Conservation (phyloP, 371 early-diverging fungal species). For the Batrachochytrium dendrobatidis region DNA sequence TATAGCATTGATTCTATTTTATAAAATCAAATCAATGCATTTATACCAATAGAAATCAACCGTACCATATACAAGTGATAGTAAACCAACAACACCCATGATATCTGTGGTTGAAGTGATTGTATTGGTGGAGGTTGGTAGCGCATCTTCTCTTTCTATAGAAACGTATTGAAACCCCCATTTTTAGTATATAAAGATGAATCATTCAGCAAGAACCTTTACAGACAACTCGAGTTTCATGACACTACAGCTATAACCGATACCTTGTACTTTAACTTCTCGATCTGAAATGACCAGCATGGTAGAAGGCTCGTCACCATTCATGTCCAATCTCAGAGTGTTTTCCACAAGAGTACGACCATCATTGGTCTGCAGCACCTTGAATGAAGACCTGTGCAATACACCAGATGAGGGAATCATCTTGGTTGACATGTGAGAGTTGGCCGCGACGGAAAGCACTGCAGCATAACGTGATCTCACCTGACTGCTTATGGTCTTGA, state of each 20-base stretch:
- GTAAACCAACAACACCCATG: conserved; percentile 14
- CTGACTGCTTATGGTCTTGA: too few relatives aligned
- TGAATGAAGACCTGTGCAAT: too few relatives aligned
- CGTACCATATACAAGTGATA: conserved; percentile 9
- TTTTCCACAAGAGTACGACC: conserved; percentile 14
- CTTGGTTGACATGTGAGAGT: too few relatives aligned
- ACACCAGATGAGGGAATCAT: too few relatives aligned
- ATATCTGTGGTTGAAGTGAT: conserved; percentile 8
- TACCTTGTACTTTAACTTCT: conserved; percentile 9
- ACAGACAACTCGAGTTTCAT: too few relatives aligned
- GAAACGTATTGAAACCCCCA: neutral
- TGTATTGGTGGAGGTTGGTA: conserved; percentile 2
- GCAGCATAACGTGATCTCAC: too few relatives aligned
- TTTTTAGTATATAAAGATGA: neutral
- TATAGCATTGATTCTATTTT: too few relatives aligned
- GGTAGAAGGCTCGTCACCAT: conserved; percentile 7
- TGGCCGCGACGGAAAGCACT: too few relatives aligned
- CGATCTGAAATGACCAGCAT: conserved; percentile 10
- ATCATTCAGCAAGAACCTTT: too few relatives aligned
- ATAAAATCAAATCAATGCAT: too few relatives aligned
- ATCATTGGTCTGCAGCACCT: conserved; percentile 12
- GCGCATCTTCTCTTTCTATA: neutral
- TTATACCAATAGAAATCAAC: too few relatives aligned
- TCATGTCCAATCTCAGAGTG: conserved; percentile 8
- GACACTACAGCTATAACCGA: too few relatives aligned